A percentile compares a stretch with the other conserved stretches of the same genome.
These are phyloP conservation scores for Zygosaccharomyces pseudorouxii DNA, from an alignment of 805 yeast species.

Conservation along the genomic window DNA sequence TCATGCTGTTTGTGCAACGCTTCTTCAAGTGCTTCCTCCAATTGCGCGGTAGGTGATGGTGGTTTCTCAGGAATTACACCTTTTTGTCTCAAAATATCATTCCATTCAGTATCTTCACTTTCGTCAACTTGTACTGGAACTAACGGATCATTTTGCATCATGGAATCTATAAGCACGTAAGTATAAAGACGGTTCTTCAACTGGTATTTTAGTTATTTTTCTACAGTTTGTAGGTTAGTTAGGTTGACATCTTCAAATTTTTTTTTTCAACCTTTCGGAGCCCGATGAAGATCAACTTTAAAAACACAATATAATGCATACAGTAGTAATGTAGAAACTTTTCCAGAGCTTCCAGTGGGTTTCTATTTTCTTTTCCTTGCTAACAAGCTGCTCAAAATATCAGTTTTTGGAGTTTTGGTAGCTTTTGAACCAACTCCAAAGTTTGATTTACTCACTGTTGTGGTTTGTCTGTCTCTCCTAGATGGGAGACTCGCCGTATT, in stretches of 20 bases:
- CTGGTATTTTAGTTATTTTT: background rate
- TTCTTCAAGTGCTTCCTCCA: slow-evolving; percentile 84
- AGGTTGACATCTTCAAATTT: background rate
- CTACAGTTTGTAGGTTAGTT: background rate
- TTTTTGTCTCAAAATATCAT: slow-evolving; percentile 82
- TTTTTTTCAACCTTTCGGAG: background rate
- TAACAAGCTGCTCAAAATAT: slow-evolving; percentile 26
- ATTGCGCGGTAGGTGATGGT: slow-evolving; percentile 78
- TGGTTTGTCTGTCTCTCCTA: slow-evolving; percentile 1
- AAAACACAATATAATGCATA: background rate
- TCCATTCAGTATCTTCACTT: slow-evolving; percentile 97
- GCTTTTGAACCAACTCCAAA: slow-evolving; percentile 6
- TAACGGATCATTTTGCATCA: slow-evolving; percentile 46
- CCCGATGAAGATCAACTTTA: background rate
- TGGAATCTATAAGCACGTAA: background rate
- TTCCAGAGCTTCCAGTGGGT: background rate
- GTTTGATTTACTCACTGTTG: slow-evolving; percentile 12
- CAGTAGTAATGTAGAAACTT: background rate
- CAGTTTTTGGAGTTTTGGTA: slow-evolving; percentile 31
- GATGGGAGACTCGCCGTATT: background rate
- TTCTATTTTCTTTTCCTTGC: slow-evolving; percentile 26
- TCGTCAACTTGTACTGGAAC: slow-evolving; percentile 88
- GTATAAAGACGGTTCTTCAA: background rate
- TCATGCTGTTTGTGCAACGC: slow-evolving; percentile 77
- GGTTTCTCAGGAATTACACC: slow-evolving; percentile 92